Percentiles rank a stretch among this genome's conserved stretches.
phyloP scores from a whole-genome alignment of 352 stramenopile species.

The Globisporangium middletonii region DNA sequence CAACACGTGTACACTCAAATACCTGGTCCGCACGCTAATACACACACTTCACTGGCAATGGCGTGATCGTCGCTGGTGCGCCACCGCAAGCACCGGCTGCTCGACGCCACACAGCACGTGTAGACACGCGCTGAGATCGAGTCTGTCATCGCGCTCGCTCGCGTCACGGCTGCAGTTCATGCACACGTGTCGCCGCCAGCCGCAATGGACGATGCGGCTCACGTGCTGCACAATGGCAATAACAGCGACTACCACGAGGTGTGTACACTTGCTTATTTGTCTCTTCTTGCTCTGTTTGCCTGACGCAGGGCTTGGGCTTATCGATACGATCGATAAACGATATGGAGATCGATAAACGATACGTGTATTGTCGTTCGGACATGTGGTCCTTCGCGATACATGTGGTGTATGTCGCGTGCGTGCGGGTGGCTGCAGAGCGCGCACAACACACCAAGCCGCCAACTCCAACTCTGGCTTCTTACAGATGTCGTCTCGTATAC shows the following conservation, averaged over 20 bases:
- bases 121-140: slow-evolving; percentile 28
- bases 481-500: too few relatives aligned
- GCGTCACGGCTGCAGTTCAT: slow-evolving; percentile 10
- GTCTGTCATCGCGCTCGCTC: slow-evolving; percentile 25
- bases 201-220: slow-evolving; percentile 24
- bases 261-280: neutral
- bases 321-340: too few relatives aligned
- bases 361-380: too few relatives aligned
- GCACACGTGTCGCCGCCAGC: neutral
- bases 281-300: neutral
- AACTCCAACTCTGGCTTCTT: too few relatives aligned
- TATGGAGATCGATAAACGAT: too few relatives aligned
- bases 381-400: too few relatives aligned
- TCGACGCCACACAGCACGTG: slow-evolving; percentile 16
- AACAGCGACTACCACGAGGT: slow-evolving; percentile 66
- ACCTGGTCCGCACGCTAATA: too few relatives aligned
- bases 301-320: too few relatives aligned
- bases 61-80: slow-evolving; percentile 40
- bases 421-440: too few relatives aligned
- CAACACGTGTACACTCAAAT: too few relatives aligned
- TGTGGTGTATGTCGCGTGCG: too few relatives aligned
- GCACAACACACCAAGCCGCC: too few relatives aligned
- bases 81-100: slow-evolving; percentile 46
- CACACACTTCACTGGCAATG: neutral
- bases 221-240: slow-evolving; percentile 50